Conservation (phyloP, 192 early-diverging fungal species). For the Chytriomyces hyalinus region DNA sequence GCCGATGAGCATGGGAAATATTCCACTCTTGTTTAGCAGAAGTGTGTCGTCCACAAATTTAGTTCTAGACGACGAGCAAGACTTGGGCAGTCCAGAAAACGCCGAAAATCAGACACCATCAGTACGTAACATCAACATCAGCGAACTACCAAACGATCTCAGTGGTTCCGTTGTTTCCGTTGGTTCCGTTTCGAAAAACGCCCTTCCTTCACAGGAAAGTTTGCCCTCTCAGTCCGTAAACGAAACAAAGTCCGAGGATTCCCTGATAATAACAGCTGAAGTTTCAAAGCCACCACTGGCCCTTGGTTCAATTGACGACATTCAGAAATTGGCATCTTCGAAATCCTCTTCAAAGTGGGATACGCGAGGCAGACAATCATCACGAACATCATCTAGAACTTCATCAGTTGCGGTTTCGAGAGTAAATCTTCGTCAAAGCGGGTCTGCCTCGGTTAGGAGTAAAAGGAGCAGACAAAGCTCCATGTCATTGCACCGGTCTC, state of each 20-base stretch:
- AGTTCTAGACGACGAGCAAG: not conserved
- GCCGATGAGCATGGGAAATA: too few species aligned
- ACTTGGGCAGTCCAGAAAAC: not conserved
- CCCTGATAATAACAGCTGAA: not conserved
- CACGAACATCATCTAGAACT: too few species aligned
- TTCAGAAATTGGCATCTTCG: not conserved
- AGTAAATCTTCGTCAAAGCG: too few species aligned
- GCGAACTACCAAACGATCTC: too few species aligned
- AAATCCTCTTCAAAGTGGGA: too few species aligned
- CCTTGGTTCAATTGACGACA: not conserved
- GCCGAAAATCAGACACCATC: too few species aligned
- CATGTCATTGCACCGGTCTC: conserved; percentile 8
- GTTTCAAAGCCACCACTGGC: not conserved
- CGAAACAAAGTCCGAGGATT: not conserved
- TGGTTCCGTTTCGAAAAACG: too few species aligned
- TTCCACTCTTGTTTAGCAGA: conserved; percentile 11
- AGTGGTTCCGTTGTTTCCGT: too few species aligned
- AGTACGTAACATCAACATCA: too few species aligned
- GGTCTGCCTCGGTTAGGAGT: conserved; percentile 1
- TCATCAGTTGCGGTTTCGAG: too few species aligned
- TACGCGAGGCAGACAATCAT: too few species aligned
- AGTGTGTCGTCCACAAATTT: conserved; percentile 12
- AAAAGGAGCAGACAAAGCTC: conserved; percentile 28
- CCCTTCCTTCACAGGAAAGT: too few species aligned
- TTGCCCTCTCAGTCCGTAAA: not conserved